Percentiles rank a stretch among this genome's conserved stretches.
Evolutionary conservation across 345 rosid species (phyloP).

Genomic region (Gossypium ekmanianum): DNA sequence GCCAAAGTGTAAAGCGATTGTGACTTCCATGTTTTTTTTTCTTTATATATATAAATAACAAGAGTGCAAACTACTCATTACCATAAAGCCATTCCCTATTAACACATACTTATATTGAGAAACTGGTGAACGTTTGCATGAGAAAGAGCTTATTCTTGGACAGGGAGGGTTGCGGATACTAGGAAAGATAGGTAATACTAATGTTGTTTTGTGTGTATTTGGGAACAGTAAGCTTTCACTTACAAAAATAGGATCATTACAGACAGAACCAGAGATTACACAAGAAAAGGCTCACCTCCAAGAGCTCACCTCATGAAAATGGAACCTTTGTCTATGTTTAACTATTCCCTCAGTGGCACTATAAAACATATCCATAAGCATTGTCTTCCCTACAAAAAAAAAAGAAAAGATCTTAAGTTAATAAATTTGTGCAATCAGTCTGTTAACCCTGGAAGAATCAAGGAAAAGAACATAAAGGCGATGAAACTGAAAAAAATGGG

Average conservation of each 20-base stretch:
- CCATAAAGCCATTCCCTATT: neutral
- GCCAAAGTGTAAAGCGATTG: slow-evolving; percentile 13
- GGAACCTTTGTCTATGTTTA: slow-evolving; percentile 66
- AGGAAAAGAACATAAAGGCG: neutral
- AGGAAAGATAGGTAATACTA: neutral
- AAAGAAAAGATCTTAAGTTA: slow-evolving; percentile 3
- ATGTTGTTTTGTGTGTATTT: neutral
- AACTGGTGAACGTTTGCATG: neutral
- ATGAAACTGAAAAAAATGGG: neutral
- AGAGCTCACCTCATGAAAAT: slow-evolving; percentile 76
- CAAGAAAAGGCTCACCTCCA: slow-evolving; percentile 6
- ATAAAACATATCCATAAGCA: slow-evolving; percentile 98
- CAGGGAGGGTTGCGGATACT: neutral
- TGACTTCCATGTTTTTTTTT: slow-evolving; percentile 5
- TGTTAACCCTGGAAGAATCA: neutral
- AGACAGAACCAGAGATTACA: neutral
- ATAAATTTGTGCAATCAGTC: neutral
- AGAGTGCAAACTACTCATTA: neutral
- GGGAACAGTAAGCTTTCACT: neutral
- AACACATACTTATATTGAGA: neutral
- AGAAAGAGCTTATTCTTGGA: slow-evolving; percentile 1
- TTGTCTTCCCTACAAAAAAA: slow-evolving; percentile 71
- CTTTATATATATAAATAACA: neutral
- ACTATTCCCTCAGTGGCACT: slow-evolving; percentile 60
- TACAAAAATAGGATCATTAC: neutral